Percentiles rank a stretch among this genome's conserved stretches.
Evolutionary conservation across 768 basidiomycete genomes (phyloP).

Genomic region (Boletus tylopilopsis): DNA sequence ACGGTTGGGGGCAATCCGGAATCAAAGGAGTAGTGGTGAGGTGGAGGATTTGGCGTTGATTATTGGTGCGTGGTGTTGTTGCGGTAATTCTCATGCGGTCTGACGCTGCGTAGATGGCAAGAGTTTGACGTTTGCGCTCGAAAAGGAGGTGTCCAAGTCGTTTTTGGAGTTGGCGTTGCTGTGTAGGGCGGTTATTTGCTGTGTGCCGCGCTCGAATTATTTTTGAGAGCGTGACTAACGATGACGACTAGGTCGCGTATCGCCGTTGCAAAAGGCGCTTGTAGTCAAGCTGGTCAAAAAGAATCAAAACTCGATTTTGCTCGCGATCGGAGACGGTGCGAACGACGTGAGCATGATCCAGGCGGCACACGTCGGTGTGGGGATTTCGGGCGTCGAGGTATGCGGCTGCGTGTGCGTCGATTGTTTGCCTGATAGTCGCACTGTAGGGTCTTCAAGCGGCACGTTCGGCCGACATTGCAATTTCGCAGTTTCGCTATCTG

Average conservation of each 20-base stretch:
- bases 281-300: constrained; percentile 99
- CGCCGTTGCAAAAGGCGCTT: constrained; percentile 94
- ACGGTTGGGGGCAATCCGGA: constrained; percentile 89
- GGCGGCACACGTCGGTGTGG: constrained; percentile 95
- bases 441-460: constrained; percentile 93
- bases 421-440: not conserved
- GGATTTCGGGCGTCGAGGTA: constrained; percentile 94
- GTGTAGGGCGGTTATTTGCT: constrained; percentile 99
- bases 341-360: constrained; percentile 99
- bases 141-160: constrained; percentile 84
- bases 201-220: constrained; percentile 37
- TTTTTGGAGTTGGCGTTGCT: constrained; percentile 95
- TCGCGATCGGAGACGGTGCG: constrained; percentile 96
- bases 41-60: constrained; percentile 92
- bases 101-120: constrained; percentile 74
- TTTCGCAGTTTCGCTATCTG: constrained; percentile 94
- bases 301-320: constrained; percentile 87
- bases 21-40: constrained; percentile 86
- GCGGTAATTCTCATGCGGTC: too few relatives aligned
- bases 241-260: constrained; percentile 69
- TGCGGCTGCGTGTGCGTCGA: not conserved
- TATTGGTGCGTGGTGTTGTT: constrained; percentile 58
- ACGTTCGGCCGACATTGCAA: constrained; percentile 94
- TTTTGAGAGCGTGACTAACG: not conserved
- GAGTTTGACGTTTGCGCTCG: constrained; percentile 86